Evolutionary conservation across 345 rosid species (phyloP).

Genomic region (Noccaea caerulescens): DNA sequence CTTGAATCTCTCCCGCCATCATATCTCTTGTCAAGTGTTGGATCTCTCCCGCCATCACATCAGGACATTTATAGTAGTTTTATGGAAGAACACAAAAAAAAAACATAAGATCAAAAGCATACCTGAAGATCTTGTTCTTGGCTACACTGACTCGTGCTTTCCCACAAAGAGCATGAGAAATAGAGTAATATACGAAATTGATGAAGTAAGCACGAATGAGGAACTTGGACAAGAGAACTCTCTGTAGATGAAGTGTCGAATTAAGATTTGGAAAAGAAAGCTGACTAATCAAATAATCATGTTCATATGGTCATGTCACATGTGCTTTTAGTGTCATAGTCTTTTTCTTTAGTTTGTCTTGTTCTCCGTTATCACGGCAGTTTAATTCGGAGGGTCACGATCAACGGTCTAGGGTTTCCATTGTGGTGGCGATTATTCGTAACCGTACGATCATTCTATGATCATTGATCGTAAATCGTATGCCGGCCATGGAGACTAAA

Average conservation of each 20-base stretch:
- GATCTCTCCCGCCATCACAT: background rate
- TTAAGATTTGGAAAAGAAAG: constrained; percentile 19
- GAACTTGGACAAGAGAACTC: constrained; percentile 15
- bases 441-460: constrained; percentile 22
- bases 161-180: constrained; percentile 15
- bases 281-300: constrained; percentile 26
- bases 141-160: background rate
- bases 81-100: background rate
- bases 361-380: no score
- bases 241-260: background rate
- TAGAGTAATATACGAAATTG: background rate
- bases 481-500: background rate
- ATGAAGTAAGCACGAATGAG: constrained; percentile 29
- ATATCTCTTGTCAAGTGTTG: background rate
- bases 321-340: no score
- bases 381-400: constrained; percentile 21
- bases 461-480: background rate
- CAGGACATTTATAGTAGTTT: background rate
- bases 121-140: background rate
- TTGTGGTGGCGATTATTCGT: background rate
- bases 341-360: no score
- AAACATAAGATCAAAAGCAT: constrained; percentile 1
- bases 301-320: constrained; percentile 32
- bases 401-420: constrained; percentile 21
- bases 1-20: constrained; percentile 78